Percentiles rank a stretch among this genome's conserved stretches.
Evolutionary conservation across 148 eudicot species (phyloP).

Genomic region (Cornus kousa): DNA sequence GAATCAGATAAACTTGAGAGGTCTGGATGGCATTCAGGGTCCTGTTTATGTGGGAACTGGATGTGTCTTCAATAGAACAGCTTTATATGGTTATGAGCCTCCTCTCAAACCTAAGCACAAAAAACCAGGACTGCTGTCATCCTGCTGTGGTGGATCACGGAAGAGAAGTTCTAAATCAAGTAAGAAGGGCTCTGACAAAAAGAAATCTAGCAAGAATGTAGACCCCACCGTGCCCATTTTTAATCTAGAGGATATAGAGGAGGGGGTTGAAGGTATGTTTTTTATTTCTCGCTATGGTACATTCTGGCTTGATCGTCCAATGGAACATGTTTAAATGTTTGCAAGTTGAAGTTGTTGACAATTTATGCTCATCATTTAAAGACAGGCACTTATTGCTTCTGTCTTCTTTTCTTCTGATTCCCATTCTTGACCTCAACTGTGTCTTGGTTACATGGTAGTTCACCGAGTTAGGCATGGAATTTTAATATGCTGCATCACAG

Average conservation of each 20-base stretch:
- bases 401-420: neutral
- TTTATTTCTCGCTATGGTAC: neutral
- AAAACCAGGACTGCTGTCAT: constrained; percentile 51
- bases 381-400: constrained; percentile 1
- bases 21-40: constrained; percentile 93
- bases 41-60: constrained; percentile 92
- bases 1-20: constrained; percentile 81
- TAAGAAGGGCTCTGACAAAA: constrained; percentile 66
- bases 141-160: constrained; percentile 55
- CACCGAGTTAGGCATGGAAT: neutral
- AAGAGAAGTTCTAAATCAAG: constrained; percentile 61
- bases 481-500: too few relatives aligned
- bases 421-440: neutral
- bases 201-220: constrained; percentile 62
- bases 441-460: neutral
- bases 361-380: neutral
- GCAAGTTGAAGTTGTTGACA: neutral
- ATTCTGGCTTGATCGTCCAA: neutral
- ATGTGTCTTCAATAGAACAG: constrained; percentile 88
- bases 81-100: constrained; percentile 89
- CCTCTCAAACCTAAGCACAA: constrained; percentile 70
- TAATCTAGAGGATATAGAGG: constrained; percentile 82
- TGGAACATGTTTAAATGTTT: neutral
- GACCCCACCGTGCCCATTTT: constrained; percentile 78
- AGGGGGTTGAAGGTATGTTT: constrained; percentile 71